Base-by-base conservation (phyloP, 192 early-diverging fungal species). In the Physocladia obscura region DNA sequence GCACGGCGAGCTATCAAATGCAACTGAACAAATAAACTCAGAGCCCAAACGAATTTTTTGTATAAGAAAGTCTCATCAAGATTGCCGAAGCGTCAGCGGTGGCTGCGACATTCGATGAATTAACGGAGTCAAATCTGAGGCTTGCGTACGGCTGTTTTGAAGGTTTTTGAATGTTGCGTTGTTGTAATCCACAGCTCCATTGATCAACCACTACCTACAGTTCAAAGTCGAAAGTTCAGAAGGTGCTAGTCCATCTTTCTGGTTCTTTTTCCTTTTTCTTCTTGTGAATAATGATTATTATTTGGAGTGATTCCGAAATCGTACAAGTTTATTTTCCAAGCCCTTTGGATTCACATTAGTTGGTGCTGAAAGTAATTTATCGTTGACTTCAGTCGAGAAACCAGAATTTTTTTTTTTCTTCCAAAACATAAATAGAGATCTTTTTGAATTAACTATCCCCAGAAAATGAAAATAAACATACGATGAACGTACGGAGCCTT, bases 91-190 rank as follows among this genome's bases (percentile, higher is more conserved):
- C 71, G 19, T 72, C 77, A 29, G 67, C 87, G 39, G 81, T 70
- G 1, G 67, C 78, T 8, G 73, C 80, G n/a, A n/a, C n/a, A 21
- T 78, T 85, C 0, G 75, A 83, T 5, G 60, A 67, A 6, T 78
- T 74, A 17, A 85, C 81, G 51, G 68, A 77, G 15, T 32, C 67
- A 24, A 84, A 80, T 52, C 73, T 90, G 24, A 65, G 83, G 15
- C 63, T 59, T 5, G 84, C 87, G 2, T 91, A 88, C 52, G 88
- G 26, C 4, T 26, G 11, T 22, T 36, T 49, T 0, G 19, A 79
- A 91, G 90, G 84, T 90, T 49, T 91, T 81, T 76, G 89, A 90
- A 68, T 75, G 88, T n/a, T 89, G 85, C 3, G 87, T 91, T 2
- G 68, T 56, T 32, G 80, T 85, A 6, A 90, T 91, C 54, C 74